Percentiles rank a stretch among this genome's conserved stretches.
Evolutionary conservation across 129 eudicot species (phyloP).

Genomic region (sunflower (Helianthus annuus)): DNA sequence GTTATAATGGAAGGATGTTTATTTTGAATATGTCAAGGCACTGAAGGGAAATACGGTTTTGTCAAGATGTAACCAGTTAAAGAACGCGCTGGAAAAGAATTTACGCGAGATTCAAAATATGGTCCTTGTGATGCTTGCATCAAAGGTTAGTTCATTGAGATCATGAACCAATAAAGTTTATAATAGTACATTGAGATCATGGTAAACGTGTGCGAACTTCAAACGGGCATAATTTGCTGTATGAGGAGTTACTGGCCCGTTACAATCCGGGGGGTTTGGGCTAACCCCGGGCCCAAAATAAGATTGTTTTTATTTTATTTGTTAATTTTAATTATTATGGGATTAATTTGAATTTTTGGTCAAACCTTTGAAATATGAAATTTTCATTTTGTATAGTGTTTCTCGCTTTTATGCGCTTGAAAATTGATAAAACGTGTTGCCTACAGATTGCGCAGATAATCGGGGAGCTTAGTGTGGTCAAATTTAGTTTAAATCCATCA

Average conservation of each 20-base stretch:
- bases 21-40: constrained; percentile 53
- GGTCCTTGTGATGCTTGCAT: constrained; percentile 69
- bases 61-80: constrained; percentile 55
- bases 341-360: no score
- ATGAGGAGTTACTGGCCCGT: background rate
- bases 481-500: constrained; percentile 50
- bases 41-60: constrained; percentile 59
- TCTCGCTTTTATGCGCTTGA: background rate
- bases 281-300: background rate
- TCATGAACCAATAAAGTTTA: no score
- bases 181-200: background rate
- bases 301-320: background rate
- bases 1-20: background rate
- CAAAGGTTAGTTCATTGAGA: constrained; percentile 57
- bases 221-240: background rate
- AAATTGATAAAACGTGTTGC: constrained; percentile 20
- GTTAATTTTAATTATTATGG: background rate
- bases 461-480: constrained; percentile 39
- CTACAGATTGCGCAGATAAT: constrained; percentile 61
- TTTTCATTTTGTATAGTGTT: background rate
- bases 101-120: constrained; percentile 56
- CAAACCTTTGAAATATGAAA: background rate
- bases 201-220: background rate
- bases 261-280: background rate
- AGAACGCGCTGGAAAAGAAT: constrained; percentile 45